These are phyloP conservation scores for Pseudogymnoascus sp. DNA, from an alignment of 2,329 filamentous ascomycete genomes.

Conservation along the genomic window DNA sequence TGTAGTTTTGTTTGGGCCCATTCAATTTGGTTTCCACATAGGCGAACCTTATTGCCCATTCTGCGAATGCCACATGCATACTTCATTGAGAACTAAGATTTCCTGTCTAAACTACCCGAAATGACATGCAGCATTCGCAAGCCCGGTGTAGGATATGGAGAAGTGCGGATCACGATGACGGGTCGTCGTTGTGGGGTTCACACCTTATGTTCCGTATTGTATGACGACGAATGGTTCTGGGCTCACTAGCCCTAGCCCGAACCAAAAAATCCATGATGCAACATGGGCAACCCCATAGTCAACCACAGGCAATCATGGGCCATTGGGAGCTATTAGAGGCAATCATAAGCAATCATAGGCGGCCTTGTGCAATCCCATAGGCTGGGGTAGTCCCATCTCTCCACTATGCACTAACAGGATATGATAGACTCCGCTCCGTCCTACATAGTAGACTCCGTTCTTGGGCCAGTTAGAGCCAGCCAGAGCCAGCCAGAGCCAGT, in stretches of 20 bases:
- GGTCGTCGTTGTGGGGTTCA: not conserved
- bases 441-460: not conserved
- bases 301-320: not conserved
- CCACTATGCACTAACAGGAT: conserved; percentile 3
- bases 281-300: conserved; percentile 5
- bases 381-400: conserved; percentile 2
- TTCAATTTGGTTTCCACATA: not conserved
- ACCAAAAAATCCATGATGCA: conserved; percentile 1
- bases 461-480: not conserved
- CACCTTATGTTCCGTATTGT: not conserved
- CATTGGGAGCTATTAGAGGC: not conserved
- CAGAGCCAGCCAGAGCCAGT: not conserved
- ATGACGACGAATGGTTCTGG: conserved; percentile 1
- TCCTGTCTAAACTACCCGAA: not conserved
- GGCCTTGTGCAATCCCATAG: not conserved
- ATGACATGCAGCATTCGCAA: not conserved
- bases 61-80: not conserved
- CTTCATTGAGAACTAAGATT: not conserved
- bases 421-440: not conserved
- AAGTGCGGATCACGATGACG: conserved; percentile 7
- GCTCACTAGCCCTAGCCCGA: not conserved
- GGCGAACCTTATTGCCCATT: not conserved
- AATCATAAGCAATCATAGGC: not conserved
- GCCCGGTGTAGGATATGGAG: not conserved
- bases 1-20: not conserved